Percentiles rank a stretch among this genome's conserved stretches.
Evolutionary conservation across 2,329 filamentous ascomycete genomes (phyloP).

Genomic region (Westerdykella ornata): DNA sequence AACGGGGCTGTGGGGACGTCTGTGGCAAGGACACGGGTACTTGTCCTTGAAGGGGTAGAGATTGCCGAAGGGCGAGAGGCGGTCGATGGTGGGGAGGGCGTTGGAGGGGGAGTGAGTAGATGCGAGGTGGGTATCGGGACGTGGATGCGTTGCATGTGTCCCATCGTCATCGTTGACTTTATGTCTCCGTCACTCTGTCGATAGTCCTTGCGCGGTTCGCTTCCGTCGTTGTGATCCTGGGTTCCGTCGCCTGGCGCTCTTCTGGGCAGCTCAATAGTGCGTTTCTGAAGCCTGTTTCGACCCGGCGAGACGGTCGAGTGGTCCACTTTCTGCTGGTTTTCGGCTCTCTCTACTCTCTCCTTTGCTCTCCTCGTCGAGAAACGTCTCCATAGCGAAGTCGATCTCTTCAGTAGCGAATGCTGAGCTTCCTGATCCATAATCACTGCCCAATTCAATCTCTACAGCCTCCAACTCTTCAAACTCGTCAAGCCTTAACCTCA

Average conservation of each 20-base stretch:
- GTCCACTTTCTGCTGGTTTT: background rate
- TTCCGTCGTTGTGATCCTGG: background rate
- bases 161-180: conserved; percentile 1
- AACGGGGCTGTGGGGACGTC: conserved; percentile 17
- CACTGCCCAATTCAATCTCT: too few species aligned
- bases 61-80: background rate
- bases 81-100: background rate
- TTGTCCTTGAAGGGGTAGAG: background rate
- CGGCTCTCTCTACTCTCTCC: background rate
- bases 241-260: background rate
- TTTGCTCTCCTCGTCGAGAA: conserved; percentile 6
- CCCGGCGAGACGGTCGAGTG: too few species aligned
- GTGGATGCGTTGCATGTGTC: conserved; percentile 3
- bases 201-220: background rate
- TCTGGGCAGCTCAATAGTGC: background rate
- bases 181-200: background rate
- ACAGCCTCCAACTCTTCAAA: too few species aligned
- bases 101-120: background rate
- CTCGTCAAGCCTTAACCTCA: too few species aligned
- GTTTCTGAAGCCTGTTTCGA: conserved; percentile 4
- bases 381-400: conserved; percentile 7
- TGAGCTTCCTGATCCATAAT: too few species aligned
- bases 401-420: conserved; percentile 5
- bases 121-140: background rate
- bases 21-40: conserved; percentile 7